phyloP scores from a whole-genome alignment of 2,329 filamentous ascomycete genomes.

The Calonectria pseudoreteaudii region DNA sequence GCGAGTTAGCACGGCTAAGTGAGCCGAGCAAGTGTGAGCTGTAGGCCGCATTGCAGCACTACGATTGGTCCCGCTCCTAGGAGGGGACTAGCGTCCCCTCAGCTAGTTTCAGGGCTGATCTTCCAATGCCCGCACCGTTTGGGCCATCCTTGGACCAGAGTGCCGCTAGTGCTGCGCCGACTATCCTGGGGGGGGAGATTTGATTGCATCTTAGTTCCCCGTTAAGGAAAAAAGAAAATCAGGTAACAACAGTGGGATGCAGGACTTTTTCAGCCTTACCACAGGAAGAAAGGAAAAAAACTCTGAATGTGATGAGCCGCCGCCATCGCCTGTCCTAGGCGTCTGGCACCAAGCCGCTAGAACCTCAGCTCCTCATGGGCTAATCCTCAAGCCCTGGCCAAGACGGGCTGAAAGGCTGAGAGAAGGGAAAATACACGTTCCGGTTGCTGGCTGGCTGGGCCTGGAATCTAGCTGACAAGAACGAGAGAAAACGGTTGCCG shows the following conservation, averaged over 20 bases:
- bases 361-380: neutral
- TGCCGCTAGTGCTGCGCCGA: constrained; percentile 18
- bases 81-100: neutral
- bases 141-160: neutral
- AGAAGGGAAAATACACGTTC: neutral
- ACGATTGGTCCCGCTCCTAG: neutral
- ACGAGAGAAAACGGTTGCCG: neutral
- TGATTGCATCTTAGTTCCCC: neutral
- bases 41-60: neutral
- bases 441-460: neutral
- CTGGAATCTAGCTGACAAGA: neutral
- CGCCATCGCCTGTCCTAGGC: neutral
- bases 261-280: neutral
- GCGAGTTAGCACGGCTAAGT: neutral
- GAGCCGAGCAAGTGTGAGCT: neutral
- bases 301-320: neutral
- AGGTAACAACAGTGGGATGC: neutral
- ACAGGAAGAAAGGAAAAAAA: no score
- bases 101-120: constrained; percentile 22
- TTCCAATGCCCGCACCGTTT: neutral
- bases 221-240: neutral
- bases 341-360: neutral
- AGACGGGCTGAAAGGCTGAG: neutral
- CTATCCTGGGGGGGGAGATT: neutral
- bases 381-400: neutral